Percentiles rank a stretch among this genome's conserved stretches.
These are phyloP conservation scores for Cryptococcus jaspeensis DNA, from an alignment of 1,284 basidiomycete species.

Conservation along the genomic window DNA sequence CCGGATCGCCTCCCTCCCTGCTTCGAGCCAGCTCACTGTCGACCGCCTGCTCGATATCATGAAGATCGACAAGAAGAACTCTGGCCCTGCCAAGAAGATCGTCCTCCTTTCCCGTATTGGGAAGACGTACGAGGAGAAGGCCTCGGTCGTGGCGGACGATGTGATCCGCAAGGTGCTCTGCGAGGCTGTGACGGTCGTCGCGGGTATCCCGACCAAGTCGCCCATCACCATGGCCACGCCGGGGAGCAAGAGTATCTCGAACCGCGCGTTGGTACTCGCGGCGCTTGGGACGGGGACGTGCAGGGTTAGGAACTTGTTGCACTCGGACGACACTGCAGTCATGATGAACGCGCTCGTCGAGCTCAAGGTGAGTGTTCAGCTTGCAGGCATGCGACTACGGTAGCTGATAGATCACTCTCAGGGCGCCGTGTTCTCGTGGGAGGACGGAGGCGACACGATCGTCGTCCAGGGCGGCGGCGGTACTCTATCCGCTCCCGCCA, in stretches of 20 bases:
- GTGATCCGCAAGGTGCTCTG: constrained; percentile 77
- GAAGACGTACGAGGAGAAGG: constrained; percentile 86
- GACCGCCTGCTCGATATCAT: constrained; percentile 84
- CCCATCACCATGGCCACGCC: constrained; percentile 87
- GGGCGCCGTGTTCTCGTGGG: constrained; percentile 88
- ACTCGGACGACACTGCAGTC: constrained; percentile 97
- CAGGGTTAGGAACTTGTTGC: constrained; percentile 82
- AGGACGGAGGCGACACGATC: constrained; percentile 89
- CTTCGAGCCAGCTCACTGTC: constrained; percentile 70
- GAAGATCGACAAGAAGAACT: constrained; percentile 98
- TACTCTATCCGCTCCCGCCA: constrained; percentile 69
- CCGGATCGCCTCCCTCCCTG: constrained; percentile 67
- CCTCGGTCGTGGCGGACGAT: constrained; percentile 76
- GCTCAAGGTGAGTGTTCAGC: constrained; percentile 63
- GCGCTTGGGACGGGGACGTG: constrained; percentile 88
- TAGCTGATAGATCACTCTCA: constrained; percentile 41
- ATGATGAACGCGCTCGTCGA: constrained; percentile 95
- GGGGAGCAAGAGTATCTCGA: constrained; percentile 95
- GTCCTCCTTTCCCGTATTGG: constrained; percentile 90
- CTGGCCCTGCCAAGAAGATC: constrained; percentile 81
- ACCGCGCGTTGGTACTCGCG: constrained; percentile 90
- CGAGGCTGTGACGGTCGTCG: constrained; percentile 70
- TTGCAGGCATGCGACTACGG: neutral
- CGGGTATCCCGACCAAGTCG: constrained; percentile 64
- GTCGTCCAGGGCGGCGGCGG: constrained; percentile 88